Base-by-base conservation (phyloP, 2,329 filamentous ascomycete genomes). In the Mariannaea elegans region DNA sequence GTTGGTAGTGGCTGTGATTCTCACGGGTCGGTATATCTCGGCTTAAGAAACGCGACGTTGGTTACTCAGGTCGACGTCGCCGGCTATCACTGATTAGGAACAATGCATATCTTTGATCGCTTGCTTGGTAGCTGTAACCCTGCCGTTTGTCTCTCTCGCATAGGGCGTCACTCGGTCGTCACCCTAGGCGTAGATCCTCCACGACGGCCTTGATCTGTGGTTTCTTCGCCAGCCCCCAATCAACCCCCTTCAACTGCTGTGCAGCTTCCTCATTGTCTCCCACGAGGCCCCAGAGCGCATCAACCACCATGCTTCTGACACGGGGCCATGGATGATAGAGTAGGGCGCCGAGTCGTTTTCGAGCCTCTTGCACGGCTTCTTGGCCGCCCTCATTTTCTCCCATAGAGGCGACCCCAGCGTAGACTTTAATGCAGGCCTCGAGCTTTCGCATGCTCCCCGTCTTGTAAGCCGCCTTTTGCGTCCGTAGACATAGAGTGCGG, bases 391-490 rank as follows among this genome's bases (percentile, higher is more conserved):
- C 46, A 24, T 54, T 56, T 10, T 42, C 66, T 9, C 31, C 65
- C 45, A 78, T 70, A 2, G 74, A 73, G 4, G 87, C 86, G 23
- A 97, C 77, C 1, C 87, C 87, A 3, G 88, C 86, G 75, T 97
- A 98, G 12, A 95, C 85, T 69, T 89, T 90, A 61, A 96, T 80
- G 19, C 91, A 92, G 1, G 92, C 90, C 72, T 92, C 86, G 1
- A 98, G 82, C 74, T 95, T 94, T 49, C 89, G 86, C 41, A 97
- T 86, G 73, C 92, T 95, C 18, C 90, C 87, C 1, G 90, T 91
- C 77, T 94, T 94, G 79, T 91, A 94, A 64, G 94, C 91, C 1
- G 91, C 85, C 75, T 90, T 93, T 71, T 96, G 92, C 4, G 90
- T 86, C 32, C 87, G 81, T 7, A 88, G 80, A 59, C 93, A 92